Conservation (phyloP, 2,329 filamentous ascomycete genomes). For the Exserohilum rostratum region DNA sequence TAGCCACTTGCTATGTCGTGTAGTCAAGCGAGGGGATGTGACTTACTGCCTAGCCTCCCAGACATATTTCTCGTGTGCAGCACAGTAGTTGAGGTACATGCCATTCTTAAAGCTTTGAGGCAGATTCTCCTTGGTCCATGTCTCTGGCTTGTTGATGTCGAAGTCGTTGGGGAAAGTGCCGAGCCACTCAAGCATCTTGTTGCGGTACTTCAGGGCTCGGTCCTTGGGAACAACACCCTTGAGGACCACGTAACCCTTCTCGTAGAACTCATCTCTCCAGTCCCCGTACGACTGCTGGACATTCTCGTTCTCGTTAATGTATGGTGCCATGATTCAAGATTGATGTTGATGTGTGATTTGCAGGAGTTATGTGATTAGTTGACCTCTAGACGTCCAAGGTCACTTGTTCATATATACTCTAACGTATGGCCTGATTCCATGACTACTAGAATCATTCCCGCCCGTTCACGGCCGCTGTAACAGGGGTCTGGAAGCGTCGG, state of each 20-base stretch:
- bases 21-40: not conserved
- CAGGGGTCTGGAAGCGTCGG: not conserved
- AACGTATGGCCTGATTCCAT: not conserved
- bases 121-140: constrained; percentile 54
- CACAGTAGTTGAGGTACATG: constrained; percentile 50
- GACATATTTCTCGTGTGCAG: constrained; percentile 52
- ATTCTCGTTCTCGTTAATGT: constrained; percentile 3
- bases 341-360: not conserved
- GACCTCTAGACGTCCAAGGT: not conserved
- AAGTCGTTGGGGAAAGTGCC: constrained; percentile 38
- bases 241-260: constrained; percentile 37
- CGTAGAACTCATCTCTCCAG: constrained; percentile 41
- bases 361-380: not conserved
- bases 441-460: not conserved
- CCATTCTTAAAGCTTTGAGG: constrained; percentile 42
- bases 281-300: constrained; percentile 24
- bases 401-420: constrained; percentile 1
- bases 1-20: not conserved
- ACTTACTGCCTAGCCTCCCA: constrained; percentile 50
- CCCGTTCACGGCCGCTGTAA: constrained; percentile 13
- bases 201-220: constrained; percentile 31
- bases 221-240: constrained; percentile 33
- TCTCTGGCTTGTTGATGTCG: constrained; percentile 41
- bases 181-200: constrained; percentile 42
- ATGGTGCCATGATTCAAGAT: constrained; percentile 7